Percentiles rank a stretch among this genome's conserved stretches.
These are phyloP conservation scores for Fusarium poae DNA, from an alignment of 2,329 filamentous ascomycete species.

Conservation along the genomic window DNA sequence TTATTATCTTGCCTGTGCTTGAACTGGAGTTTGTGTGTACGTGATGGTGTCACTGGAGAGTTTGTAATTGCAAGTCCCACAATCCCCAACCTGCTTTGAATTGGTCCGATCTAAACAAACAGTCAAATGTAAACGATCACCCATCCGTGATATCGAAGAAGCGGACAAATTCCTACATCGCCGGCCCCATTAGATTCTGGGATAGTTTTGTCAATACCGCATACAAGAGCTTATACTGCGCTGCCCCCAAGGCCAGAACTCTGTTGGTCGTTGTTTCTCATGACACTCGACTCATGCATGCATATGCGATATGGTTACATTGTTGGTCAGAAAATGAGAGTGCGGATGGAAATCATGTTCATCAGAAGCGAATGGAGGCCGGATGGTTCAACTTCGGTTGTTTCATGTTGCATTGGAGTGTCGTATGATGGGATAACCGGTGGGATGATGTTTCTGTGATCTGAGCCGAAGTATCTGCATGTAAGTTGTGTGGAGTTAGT, in stretches of 20 bases:
- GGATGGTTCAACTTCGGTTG: constrained; percentile 1
- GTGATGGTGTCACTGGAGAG: neutral
- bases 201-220: neutral
- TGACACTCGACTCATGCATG: constrained; percentile 2
- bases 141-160: neutral
- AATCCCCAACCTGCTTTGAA: neutral
- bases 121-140: neutral
- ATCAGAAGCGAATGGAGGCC: constrained; percentile 19
- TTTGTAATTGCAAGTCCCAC: neutral
- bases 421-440: constrained; percentile 14
- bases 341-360: constrained; percentile 19
- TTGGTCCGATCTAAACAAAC: neutral
- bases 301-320: constrained; percentile 6
- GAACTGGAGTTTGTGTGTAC: neutral
- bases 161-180: neutral
- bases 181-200: neutral
- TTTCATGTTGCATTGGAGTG: constrained; percentile 3
- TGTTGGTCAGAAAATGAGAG: constrained; percentile 3
- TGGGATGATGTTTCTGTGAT: neutral
- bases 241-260: constrained; percentile 1
- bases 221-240: neutral
- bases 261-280: constrained; percentile 3
- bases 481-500: neutral
- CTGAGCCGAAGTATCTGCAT: constrained; percentile 1
- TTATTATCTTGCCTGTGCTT: neutral